Base-by-base conservation (phyloP, 192 early-diverging fungal species). In the Linnemannia schmuckeri region DNA sequence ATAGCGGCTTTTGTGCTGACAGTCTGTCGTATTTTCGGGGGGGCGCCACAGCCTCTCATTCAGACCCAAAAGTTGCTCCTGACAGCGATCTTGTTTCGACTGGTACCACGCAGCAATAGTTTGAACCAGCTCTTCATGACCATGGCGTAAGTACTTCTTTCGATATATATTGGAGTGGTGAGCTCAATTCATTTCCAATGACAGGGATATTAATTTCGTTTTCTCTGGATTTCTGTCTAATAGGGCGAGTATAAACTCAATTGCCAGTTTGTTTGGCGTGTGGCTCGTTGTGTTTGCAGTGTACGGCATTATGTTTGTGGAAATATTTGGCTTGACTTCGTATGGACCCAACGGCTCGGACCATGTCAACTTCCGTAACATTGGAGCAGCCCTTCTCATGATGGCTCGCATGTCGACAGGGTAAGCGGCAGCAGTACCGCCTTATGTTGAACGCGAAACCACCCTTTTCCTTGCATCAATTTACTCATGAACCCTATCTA, bases 41-140 rank as follows among this genome's bases (percentile, higher is more conserved):
- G 1, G 10, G 30, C 10, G 13, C 61, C 61, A 33, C 78, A 78
- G 18, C 71, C 76, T 8, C 81, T 90, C 69, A 78, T 91, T 8
- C 90, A 93, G 75, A 76, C 82, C 2, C 92, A 93, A 85, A 93
- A 93, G 70, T 30, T 93, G 70, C 90, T 93, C 49, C 78, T 92
- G 77, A 91, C 91, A 0, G 91, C 90, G 2, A 90, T 93, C 27
- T 84, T 90, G 40, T 91, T 92, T 77, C 91, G 92, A 72, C 72
- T 93, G n/a, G 90, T 93, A 18, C 92, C 90, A 46, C 87, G 85
- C 49, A 93, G 88, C 73, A 90, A 93, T 72, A 85, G 89, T 66
- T 71, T 93, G 70, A 92, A 93, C 78, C 92, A 93, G 57, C 82
- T 93, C 22, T 93, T 93, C 75, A 93, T 87, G 18, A 93, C 91